A percentile compares a stretch with the other conserved stretches of the same genome.
These are phyloP conservation scores for Isoetes taiwanensis DNA, from an alignment of 75 land plant species.

Conservation along the genomic window DNA sequence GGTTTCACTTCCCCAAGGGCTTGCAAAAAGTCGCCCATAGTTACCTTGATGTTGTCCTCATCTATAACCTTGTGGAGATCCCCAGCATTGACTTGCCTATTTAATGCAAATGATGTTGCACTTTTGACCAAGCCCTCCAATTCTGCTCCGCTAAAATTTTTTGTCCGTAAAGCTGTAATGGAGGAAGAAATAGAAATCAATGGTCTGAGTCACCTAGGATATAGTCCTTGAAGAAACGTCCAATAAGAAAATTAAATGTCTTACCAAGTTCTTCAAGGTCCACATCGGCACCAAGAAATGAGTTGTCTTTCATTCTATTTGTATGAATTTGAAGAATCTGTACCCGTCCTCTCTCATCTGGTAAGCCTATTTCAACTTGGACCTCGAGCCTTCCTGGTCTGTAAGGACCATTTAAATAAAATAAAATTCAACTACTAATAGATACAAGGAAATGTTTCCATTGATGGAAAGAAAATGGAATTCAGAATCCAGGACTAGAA, in stretches of 20 bases:
- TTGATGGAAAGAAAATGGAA: not conserved
- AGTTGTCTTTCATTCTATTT: constrained; percentile 91
- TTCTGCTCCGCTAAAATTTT: constrained; percentile 97
- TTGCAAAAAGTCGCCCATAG: constrained; percentile 79
- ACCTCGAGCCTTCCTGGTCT: constrained; percentile 96
- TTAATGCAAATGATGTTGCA: constrained; percentile 88
- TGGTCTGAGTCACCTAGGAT: no score
- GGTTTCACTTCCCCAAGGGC: constrained; percentile 80
- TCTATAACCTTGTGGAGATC: constrained; percentile 80
- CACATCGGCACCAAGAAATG: constrained; percentile 81
- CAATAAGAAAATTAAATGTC: no score
- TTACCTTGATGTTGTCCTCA: constrained; percentile 87
- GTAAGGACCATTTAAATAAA: constrained; percentile 14
- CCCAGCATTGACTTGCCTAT: constrained; percentile 65
- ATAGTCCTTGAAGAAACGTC: no score
- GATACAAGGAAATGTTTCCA: no score
- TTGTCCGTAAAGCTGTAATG: constrained; percentile 89
- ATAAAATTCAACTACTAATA: not conserved
- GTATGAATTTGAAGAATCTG: constrained; percentile 93
- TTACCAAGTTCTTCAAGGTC: constrained; percentile 78
- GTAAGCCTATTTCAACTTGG: constrained; percentile 84
- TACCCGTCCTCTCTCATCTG: constrained; percentile 83
- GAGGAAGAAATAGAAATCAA: no score
- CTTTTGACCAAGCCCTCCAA: constrained; percentile 97
- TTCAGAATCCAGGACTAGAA: not conserved